Evolutionary conservation across 768 basidiomycete species (phyloP).

Genomic region (Lactarius psammicola): DNA sequence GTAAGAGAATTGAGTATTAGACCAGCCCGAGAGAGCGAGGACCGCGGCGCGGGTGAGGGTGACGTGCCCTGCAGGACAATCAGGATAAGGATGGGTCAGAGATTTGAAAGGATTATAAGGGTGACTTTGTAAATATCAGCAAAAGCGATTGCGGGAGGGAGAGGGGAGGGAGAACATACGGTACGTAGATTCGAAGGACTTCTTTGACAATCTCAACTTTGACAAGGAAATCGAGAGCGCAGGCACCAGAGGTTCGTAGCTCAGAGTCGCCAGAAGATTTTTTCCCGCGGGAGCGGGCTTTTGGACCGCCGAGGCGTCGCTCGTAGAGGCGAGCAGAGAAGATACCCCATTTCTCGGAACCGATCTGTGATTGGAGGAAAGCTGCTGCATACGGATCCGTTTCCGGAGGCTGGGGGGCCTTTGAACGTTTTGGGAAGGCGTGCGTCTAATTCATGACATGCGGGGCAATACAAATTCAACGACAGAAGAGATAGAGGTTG

Average conservation of each 20-base stretch:
- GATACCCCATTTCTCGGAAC: slow-evolving; percentile 44
- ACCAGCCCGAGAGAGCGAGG: slow-evolving; percentile 50
- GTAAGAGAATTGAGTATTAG: slow-evolving; percentile 54
- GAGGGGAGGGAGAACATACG: slow-evolving; percentile 38
- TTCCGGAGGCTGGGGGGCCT: slow-evolving; percentile 26
- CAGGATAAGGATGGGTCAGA: slow-evolving; percentile 41
- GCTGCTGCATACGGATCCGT: slow-evolving; percentile 44
- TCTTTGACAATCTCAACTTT: slow-evolving; percentile 54
- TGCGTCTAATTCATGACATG: slow-evolving; percentile 26
- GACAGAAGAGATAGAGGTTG: too few relatives aligned
- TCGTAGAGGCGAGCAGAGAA: slow-evolving; percentile 50
- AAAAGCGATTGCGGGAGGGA: neutral
- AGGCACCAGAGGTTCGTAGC: slow-evolving; percentile 38
- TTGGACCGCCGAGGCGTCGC: slow-evolving; percentile 43
- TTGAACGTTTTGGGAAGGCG: slow-evolving; percentile 29
- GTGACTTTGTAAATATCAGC: slow-evolving; percentile 37
- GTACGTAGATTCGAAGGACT: slow-evolving; percentile 47
- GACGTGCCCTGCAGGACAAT: slow-evolving; percentile 44
- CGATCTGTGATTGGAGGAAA: slow-evolving; percentile 46
- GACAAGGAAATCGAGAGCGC: slow-evolving; percentile 51
- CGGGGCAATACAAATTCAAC: slow-evolving; percentile 22
- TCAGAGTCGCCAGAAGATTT: slow-evolving; percentile 32
- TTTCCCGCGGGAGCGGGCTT: slow-evolving; percentile 36
- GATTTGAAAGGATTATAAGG: slow-evolving; percentile 54
- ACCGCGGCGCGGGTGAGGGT: slow-evolving; percentile 49